These are phyloP conservation scores for Xerocomus nothofagi DNA, from an alignment of 1,284 basidiomycete species.

Conservation along the genomic window DNA sequence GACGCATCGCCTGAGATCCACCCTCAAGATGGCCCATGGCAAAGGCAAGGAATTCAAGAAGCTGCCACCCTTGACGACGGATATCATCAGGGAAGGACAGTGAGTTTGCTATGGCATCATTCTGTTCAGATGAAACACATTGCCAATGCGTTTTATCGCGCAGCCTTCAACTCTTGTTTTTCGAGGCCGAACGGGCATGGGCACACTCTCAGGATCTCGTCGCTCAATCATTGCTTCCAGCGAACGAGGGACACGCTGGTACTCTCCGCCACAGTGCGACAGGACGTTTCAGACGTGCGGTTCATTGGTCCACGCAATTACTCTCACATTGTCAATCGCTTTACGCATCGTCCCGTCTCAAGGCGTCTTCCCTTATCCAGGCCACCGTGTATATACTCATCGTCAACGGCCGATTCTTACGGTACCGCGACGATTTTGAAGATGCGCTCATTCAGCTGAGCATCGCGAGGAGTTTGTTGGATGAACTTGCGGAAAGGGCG, in stretches of 20 bases:
- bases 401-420: conserved; percentile 72
- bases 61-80: conserved; percentile 60
- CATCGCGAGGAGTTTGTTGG: conserved; percentile 77
- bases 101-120: conserved; percentile 47
- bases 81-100: conserved; percentile 77
- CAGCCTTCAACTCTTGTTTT: conserved; percentile 81
- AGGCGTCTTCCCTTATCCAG: conserved; percentile 59
- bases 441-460: conserved; percentile 77
- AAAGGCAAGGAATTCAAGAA: conserved; percentile 91
- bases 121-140: not conserved
- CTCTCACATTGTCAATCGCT: conserved; percentile 74
- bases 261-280: conserved; percentile 73
- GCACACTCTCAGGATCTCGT: conserved; percentile 84
- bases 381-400: conserved; percentile 68
- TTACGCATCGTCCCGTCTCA: conserved; percentile 51
- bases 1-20: conserved; percentile 83
- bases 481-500: conserved; percentile 67
- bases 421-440: conserved; percentile 75
- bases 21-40: conserved; percentile 84
- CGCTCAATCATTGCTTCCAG: conserved; percentile 52
- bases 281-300: conserved; percentile 79
- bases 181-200: conserved; percentile 92
- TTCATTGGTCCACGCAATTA: conserved; percentile 82
- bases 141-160: conserved; percentile 17
- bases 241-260: conserved; percentile 51